phyloP scores from a whole-genome alignment of 768 basidiomycete genomes.

The Leucosporidium creatinivorum region DNA sequence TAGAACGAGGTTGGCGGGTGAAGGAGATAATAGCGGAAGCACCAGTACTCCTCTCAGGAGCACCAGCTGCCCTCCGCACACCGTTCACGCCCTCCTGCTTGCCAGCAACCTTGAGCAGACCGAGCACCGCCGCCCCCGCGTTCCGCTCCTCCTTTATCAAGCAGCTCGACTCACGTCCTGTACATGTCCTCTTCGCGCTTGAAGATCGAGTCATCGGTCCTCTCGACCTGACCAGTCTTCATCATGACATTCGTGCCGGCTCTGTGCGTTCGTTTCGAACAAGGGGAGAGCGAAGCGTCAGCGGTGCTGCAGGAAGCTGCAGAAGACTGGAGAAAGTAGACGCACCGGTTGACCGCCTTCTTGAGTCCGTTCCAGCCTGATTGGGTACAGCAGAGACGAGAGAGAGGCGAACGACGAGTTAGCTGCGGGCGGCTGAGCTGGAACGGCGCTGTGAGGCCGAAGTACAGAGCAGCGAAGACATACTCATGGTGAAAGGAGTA shows the following conservation, averaged over 20 bases:
- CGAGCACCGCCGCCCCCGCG: not conserved
- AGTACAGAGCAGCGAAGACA: not conserved
- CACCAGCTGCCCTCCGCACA: no score
- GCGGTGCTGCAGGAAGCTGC: no score
- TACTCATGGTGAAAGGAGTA: not conserved
- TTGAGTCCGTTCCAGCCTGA: slow-evolving; percentile 55
- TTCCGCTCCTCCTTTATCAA: not conserved
- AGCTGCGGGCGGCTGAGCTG: no score
- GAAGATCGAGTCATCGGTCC: slow-evolving; percentile 88
- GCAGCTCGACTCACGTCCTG: slow-evolving; percentile 58
- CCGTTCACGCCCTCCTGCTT: no score
- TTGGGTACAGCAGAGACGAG: no score
- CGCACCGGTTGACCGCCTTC: slow-evolving; percentile 70
- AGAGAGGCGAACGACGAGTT: no score
- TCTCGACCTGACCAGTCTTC: slow-evolving; percentile 95
- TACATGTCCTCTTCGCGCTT: slow-evolving; percentile 88
- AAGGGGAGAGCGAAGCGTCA: no score
- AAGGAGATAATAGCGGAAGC: not conserved
- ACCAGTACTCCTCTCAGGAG: not conserved
- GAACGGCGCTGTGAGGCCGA: no score
- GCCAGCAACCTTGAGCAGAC: not conserved
- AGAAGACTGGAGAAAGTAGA: no score
- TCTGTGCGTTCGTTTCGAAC: no score
- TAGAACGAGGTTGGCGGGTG: not conserved
- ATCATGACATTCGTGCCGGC: slow-evolving; percentile 95